Conservation (phyloP, 768 basidiomycete species). For the Cubamyces lactineus region DNA sequence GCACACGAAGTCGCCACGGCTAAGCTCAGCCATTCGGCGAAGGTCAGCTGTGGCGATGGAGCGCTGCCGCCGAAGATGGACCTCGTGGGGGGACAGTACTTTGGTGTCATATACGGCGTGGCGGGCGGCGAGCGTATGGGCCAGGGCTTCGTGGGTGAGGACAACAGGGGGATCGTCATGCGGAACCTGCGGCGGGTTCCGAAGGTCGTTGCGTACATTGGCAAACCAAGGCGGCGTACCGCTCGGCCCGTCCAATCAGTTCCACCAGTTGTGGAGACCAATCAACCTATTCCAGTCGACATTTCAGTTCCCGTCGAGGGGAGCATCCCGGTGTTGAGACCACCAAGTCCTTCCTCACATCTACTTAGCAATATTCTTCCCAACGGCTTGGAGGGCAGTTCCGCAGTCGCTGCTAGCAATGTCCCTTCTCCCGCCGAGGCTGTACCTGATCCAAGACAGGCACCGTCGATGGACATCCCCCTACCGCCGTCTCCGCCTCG, state of each 20-base stretch:
- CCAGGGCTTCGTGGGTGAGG: slow-evolving; percentile 10
- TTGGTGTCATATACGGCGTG: slow-evolving; percentile 5
- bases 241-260: neutral
- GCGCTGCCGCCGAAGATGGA: neutral
- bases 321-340: too few relatives aligned
- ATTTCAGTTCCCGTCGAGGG: too few relatives aligned
- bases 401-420: neutral
- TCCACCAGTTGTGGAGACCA: neutral
- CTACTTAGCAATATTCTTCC: too few relatives aligned
- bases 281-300: neutral
- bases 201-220: slow-evolving; percentile 16
- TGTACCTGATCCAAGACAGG: neutral
- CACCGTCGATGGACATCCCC: neutral
- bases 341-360: too few relatives aligned
- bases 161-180: slow-evolving; percentile 13
- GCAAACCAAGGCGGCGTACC: slow-evolving; percentile 5
- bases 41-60: neutral
- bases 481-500: neutral
- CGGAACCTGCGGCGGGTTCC: neutral
- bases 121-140: slow-evolving; percentile 17
- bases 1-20: neutral
- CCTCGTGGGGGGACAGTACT: slow-evolving; percentile 12
- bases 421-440: neutral
- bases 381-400: neutral
- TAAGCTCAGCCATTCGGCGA: neutral